phyloP scores from a whole-genome alignment of 78 protist species.

The Pigoraptor vietnamica region DNA sequence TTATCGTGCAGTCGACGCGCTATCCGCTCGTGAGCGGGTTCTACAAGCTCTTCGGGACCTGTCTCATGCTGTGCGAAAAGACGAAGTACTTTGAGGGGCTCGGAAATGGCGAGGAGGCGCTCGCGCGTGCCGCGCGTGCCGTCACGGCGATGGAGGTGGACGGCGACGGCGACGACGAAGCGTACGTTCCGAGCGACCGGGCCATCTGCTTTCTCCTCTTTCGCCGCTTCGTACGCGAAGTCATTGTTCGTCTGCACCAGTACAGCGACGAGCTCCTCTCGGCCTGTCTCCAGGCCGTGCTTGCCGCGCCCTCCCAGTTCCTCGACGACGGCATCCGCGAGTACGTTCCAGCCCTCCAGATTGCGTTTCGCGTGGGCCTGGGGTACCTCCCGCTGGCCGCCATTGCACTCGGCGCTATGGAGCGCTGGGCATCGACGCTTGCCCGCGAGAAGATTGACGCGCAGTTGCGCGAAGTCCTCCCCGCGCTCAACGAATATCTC shows the following conservation, averaged over 20 bases:
- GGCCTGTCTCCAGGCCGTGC: constrained; percentile 34
- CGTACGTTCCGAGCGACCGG: neutral
- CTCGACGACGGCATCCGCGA: neutral
- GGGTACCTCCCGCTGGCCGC: constrained; percentile 55
- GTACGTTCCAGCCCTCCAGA: constrained; percentile 29
- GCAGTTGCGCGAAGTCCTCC: constrained; percentile 11
- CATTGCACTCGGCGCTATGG: constrained; percentile 40
- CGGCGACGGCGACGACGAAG: neutral
- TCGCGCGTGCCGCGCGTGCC: neutral
- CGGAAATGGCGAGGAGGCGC: neutral
- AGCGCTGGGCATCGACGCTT: constrained; percentile 19
- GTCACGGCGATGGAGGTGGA: neutral
- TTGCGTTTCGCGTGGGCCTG: constrained; percentile 45
- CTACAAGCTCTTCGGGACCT: neutral
- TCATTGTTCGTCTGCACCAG: constrained; percentile 11
- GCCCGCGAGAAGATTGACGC: neutral
- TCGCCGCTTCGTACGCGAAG: neutral
- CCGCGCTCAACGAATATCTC: constrained; percentile 45
- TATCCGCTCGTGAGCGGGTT: neutral
- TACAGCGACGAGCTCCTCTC: constrained; percentile 64
- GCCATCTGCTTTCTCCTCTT: neutral
- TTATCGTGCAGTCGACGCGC: neutral
- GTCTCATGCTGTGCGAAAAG: neutral
- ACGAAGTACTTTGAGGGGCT: neutral
- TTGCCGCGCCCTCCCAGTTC: constrained; percentile 44